Percentiles rank a stretch among this genome's conserved stretches.
Conservation (phyloP, 176 grass and related monocot genomes). For the Avena atlantica region DNA sequence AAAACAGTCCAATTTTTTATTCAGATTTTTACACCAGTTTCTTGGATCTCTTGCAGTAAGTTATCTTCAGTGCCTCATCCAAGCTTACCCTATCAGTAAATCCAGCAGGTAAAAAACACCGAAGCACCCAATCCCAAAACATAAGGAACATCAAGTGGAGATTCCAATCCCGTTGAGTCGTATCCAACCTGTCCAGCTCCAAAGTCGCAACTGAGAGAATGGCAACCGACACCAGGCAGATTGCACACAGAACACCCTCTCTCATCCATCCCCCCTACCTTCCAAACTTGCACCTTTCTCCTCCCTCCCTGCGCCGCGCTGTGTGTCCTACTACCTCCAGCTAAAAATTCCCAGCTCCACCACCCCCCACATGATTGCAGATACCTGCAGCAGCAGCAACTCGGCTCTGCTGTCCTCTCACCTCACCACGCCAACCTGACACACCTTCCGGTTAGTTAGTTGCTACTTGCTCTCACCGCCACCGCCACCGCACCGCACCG, state of each 20-base stretch:
- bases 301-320: not conserved
- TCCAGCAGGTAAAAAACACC: not conserved
- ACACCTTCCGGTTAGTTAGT: constrained; percentile 39
- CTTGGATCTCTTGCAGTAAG: not conserved
- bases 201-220: not conserved
- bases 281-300: not conserved
- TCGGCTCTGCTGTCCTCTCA: constrained; percentile 39
- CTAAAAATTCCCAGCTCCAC: constrained; percentile 23
- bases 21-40: too few species aligned
- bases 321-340: constrained; percentile 38
- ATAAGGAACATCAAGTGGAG: constrained; percentile 25
- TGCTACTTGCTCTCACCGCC: constrained; percentile 28
- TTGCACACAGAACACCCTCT: not conserved
- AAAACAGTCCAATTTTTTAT: too few species aligned
- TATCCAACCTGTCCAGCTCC: constrained; percentile 53
- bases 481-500: constrained; percentile 1
- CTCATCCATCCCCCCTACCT: not conserved
- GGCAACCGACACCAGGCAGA: constrained; percentile 42
- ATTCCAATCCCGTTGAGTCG: constrained; percentile 26
- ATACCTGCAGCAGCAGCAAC: constrained; percentile 30
- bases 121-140: constrained; percentile 11
- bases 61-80: not conserved
- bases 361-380: constrained; percentile 49
- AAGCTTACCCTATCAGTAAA: not conserved
- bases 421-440: constrained; percentile 45